Conservation (phyloP, 2,329 filamentous ascomycete species). For the Penicillium rolfsii region DNA sequence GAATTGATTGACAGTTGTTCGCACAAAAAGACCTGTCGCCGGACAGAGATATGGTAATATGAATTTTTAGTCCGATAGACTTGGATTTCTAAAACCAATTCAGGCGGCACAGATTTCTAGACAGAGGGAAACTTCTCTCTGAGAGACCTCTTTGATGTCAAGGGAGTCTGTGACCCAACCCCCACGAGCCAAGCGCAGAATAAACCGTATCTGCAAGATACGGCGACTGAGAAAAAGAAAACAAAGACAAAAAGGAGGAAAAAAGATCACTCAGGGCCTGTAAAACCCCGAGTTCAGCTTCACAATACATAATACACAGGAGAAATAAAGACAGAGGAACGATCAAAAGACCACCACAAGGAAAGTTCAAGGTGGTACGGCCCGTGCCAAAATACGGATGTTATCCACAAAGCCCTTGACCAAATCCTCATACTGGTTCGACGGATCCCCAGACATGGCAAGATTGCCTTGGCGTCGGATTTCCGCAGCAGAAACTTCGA, state of each 20-base stretch:
- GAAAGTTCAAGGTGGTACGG: constrained; percentile 38
- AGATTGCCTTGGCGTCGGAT: constrained; percentile 50
- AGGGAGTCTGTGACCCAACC: constrained; percentile 8
- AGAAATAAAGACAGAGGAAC: constrained; percentile 2
- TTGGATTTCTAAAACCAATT: background rate
- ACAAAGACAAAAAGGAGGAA: background rate
- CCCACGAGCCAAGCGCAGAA: constrained; percentile 12
- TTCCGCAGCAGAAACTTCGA: constrained; percentile 52
- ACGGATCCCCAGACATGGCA: constrained; percentile 42
- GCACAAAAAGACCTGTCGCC: no score
- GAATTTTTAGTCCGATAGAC: no score
- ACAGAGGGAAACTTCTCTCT: background rate
- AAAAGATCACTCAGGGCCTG: constrained; percentile 8
- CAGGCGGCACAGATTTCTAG: background rate
- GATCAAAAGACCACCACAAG: constrained; percentile 3
- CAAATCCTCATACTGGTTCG: constrained; percentile 51
- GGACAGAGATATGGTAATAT: no score
- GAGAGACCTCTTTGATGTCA: constrained; percentile 18
- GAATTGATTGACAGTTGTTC: no score
- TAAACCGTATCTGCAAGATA: constrained; percentile 22
- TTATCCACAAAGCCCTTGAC: constrained; percentile 56
- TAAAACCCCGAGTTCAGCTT: constrained; percentile 9
- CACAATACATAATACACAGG: constrained; percentile 26
- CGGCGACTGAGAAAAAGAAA: background rate
- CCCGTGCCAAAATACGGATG: constrained; percentile 49